phyloP scores from a whole-genome alignment of 768 basidiomycete species.

The Pisolithus tinctorius region DNA sequence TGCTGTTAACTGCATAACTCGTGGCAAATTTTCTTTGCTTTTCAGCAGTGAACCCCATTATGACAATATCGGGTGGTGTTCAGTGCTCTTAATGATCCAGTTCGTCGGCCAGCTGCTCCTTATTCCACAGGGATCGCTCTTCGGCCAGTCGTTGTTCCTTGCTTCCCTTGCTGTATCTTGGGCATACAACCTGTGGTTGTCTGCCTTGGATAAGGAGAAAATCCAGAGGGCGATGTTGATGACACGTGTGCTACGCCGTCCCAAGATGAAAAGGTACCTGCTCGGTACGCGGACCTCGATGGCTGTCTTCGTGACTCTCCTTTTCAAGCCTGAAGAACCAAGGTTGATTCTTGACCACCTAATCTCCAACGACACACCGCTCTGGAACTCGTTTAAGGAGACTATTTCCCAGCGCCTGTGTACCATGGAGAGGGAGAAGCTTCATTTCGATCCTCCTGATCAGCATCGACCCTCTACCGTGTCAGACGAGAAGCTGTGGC shows the following conservation, averaged over 20 bases:
- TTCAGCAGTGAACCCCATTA: conserved; percentile 23
- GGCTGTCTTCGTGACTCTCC: conserved; percentile 20
- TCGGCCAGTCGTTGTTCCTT: conserved; percentile 32
- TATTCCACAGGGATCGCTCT: conserved; percentile 25
- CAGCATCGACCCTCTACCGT: neutral
- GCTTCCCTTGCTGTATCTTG: conserved; percentile 28
- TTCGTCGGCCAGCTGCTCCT: conserved; percentile 31
- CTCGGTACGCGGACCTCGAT: conserved; percentile 22
- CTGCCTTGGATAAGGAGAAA: conserved; percentile 31
- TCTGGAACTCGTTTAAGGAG: conserved; percentile 23
- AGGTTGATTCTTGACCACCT: conserved; percentile 14
- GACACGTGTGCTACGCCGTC: conserved; percentile 15
- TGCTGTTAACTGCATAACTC: conserved; percentile 26
- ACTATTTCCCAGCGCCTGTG: conserved; percentile 6
- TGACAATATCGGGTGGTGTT: conserved; percentile 23
- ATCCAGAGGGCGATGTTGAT: conserved; percentile 21
- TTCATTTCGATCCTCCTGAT: conserved; percentile 14
- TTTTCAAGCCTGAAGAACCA: conserved; percentile 16
- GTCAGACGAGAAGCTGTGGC: neutral
- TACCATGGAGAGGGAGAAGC: conserved; percentile 13
- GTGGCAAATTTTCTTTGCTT: conserved; percentile 24
- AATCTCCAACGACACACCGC: conserved; percentile 24
- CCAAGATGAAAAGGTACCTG: conserved; percentile 18
- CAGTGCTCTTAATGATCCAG: conserved; percentile 25
- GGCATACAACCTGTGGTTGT: conserved; percentile 29